Base-by-base conservation (phyloP, 2,329 filamentous ascomycete genomes). In the Alternaria sp. region DNA sequence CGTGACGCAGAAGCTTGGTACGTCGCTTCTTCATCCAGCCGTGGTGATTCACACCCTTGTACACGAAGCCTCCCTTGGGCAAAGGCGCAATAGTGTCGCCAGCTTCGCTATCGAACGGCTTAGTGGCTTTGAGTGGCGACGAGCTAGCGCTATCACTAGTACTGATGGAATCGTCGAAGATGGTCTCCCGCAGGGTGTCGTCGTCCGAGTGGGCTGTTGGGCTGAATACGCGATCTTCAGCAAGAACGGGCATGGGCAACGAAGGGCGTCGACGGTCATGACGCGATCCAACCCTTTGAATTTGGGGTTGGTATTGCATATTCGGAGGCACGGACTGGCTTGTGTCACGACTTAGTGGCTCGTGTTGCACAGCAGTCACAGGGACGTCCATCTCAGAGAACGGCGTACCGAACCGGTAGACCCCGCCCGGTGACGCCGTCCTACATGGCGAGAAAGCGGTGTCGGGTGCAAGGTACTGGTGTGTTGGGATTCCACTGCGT, bases 21-120 rank as follows among this genome's bases (percentile, higher is more conserved):
- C 93, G 93, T 75, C 94, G 92, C 85, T 97, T 97, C 85, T 93
- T 94, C 89, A 99, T 97, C 79, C 90, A 93, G 2, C 95, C 95
- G 51, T 92, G 87, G 79, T 94, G 92, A 34, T 87, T 87, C 64
- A 90, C 80, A 58, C 88, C 87, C 25, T 75, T 71, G 66, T 80
- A 80, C 30, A 65, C 58, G 53, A 77, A 76, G 25, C 75, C 75
- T 54, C 72, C 72, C 67, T 74, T 77, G 52, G 84, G 63, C 67
- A 68, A 73, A 40, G 67, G 67, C 68, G 58, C 75, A 65, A 70
- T 54, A 28, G 57, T 68, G 52, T 71, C 68, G 40, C 59, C 52
- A 41, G 67, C 70, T 52, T 71, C 67, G 18, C 60, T 51, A 20
- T 60, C 60, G 52, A 63, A 68, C 27, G 54, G 70, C 49, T 69